phyloP scores from a whole-genome alignment of 176 grass and related monocot species.

The Zea mays region Zm-B73-REFERENCE-NAM-5.0 NC_050105.1:145874001-145874500 shows the following conservation, averaged over 20 bases:
- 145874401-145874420: slow-evolving; percentile 56
- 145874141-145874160: slow-evolving; percentile 90
- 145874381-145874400: slow-evolving; percentile 52
- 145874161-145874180: slow-evolving; percentile 85
- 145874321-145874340: slow-evolving; percentile 7
- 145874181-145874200: slow-evolving; percentile 71
- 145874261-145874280: slow-evolving; percentile 6
- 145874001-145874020: slow-evolving; percentile 83
- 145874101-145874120: slow-evolving; percentile 62
- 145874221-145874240: slow-evolving; percentile 14
- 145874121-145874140: slow-evolving; percentile 74
- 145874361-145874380: slow-evolving; percentile 22
- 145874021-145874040: slow-evolving; percentile 91
- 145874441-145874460: slow-evolving; percentile 60
- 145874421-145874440: slow-evolving; percentile 40
- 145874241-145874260: slow-evolving; percentile 47
- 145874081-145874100: slow-evolving; percentile 90
- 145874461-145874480: slow-evolving; percentile 76
- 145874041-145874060: slow-evolving; percentile 71
- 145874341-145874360: slow-evolving; percentile 24
- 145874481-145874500: slow-evolving; percentile 86
- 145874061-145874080: slow-evolving; percentile 77
- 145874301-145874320: neutral
- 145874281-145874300: slow-evolving; percentile 16
- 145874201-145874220: slow-evolving; percentile 29